Conservation (phyloP, 75 land plant species). For the Larix kaempferi region DNA sequence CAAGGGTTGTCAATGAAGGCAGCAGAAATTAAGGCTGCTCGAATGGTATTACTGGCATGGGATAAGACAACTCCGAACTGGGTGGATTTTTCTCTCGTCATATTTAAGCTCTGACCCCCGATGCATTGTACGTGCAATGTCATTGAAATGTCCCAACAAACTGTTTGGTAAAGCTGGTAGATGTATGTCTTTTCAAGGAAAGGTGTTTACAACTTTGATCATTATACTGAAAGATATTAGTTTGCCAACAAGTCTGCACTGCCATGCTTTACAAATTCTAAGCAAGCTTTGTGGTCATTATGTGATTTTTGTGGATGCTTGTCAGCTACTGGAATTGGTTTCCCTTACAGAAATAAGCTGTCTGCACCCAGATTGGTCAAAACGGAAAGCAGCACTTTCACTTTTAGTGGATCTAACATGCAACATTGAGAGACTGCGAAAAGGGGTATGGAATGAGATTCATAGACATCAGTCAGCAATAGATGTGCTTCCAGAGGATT, state of each 20-base stretch:
- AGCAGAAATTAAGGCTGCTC: too few species aligned
- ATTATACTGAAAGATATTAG: slow-evolving; percentile 20
- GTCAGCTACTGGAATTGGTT: slow-evolving; percentile 29
- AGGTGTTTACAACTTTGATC: slow-evolving; percentile 11
- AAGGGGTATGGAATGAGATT: slow-evolving; percentile 6
- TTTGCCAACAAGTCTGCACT: slow-evolving; percentile 19
- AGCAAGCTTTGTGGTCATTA: slow-evolving; percentile 24
- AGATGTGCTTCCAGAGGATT: too few species aligned
- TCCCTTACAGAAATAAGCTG: slow-evolving; percentile 8
- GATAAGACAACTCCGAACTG: too few species aligned
- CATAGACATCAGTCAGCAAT: too few species aligned
- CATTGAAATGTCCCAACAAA: slow-evolving; percentile 45
- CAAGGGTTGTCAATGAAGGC: too few species aligned
- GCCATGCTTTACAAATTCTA: slow-evolving; percentile 29
- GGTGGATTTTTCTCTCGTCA: slow-evolving; percentile 46
- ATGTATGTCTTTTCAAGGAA: slow-evolving; percentile 3
- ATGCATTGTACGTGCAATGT: slow-evolving; percentile 24
- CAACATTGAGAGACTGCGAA: slow-evolving; percentile 11
- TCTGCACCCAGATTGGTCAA: slow-evolving; percentile 7
- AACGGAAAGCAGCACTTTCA: slow-evolving; percentile 13
- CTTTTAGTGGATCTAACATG: slow-evolving; percentile 29
- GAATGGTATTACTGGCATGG: too few species aligned
- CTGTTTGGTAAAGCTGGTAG: slow-evolving; percentile 13
- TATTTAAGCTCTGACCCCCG: slow-evolving; percentile 39
- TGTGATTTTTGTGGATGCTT: slow-evolving; percentile 15